Conservation (phyloP, 169 alveolate genomes). For the Plasmodium knowlesi region DNA sequence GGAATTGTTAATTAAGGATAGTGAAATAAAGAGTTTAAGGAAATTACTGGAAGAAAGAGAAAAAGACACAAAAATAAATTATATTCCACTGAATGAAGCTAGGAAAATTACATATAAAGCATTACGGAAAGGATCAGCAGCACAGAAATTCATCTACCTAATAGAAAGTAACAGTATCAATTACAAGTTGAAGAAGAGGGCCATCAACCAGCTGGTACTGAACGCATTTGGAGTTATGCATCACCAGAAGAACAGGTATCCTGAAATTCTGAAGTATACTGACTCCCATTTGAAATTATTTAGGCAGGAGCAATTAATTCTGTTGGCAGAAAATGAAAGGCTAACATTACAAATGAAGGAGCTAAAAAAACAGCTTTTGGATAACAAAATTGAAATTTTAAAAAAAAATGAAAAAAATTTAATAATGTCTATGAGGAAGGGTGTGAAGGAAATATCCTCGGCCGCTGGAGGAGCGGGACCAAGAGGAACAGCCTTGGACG, state of each 20-base stretch:
- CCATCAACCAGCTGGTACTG: conserved; percentile 73
- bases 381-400: conserved; percentile 60
- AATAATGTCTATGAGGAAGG: conserved; percentile 45
- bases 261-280: conserved; percentile 76
- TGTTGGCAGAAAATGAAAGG: conserved; percentile 86
- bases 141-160: conserved; percentile 75
- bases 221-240: conserved; percentile 78
- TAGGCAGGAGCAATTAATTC: conserved; percentile 85
- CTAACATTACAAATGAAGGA: conserved; percentile 81
- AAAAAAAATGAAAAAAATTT: conserved; percentile 47
- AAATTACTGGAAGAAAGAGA: conserved; percentile 60
- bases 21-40: conserved; percentile 48
- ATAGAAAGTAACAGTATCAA: conserved; percentile 78
- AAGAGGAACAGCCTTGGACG: background rate
- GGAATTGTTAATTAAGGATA: conserved; percentile 33
- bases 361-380: conserved; percentile 75
- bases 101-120: conserved; percentile 80
- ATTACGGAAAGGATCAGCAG: conserved; percentile 83
- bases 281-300: conserved; percentile 83
- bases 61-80: conserved; percentile 21
- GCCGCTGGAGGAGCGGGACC: background rate
- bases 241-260: conserved; percentile 37
- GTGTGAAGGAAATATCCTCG: background rate
- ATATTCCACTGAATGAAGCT: conserved; percentile 68
- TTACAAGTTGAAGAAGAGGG: conserved; percentile 75